phyloP scores from a whole-genome alignment of 805 yeast species.

The Nakazawaea ishiwadae region DNA sequence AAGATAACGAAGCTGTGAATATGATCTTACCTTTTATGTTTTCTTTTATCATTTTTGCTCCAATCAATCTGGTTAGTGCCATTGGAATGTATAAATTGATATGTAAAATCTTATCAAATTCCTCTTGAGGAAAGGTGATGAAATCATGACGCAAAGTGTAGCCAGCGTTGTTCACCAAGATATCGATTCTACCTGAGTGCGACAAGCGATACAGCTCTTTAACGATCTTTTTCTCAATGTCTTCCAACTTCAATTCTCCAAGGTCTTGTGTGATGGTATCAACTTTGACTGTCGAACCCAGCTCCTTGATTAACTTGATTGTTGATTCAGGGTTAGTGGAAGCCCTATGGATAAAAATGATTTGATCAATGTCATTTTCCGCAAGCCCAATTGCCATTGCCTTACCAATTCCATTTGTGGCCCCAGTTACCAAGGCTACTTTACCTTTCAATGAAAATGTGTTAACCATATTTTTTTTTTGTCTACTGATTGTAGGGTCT shows the following conservation, averaged over 20 bases:
- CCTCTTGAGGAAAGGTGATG: slow-evolving; percentile 31
- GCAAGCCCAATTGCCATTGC: slow-evolving; percentile 49
- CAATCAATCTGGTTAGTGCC: slow-evolving; percentile 31
- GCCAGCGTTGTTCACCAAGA: slow-evolving; percentile 31
- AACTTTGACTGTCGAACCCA: slow-evolving; percentile 22
- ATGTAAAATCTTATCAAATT: slow-evolving; percentile 34
- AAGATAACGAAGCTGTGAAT: slow-evolving; percentile 35
- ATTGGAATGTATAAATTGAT: slow-evolving; percentile 35
- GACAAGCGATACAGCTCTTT: slow-evolving; percentile 26
- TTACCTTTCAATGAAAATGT: slow-evolving; percentile 36
- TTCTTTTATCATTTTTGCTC: slow-evolving; percentile 29
- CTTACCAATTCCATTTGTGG: slow-evolving; percentile 56
- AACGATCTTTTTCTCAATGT: slow-evolving; percentile 25
- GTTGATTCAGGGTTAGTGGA: slow-evolving; percentile 25
- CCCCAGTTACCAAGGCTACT: slow-evolving; percentile 47
- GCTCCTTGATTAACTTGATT: slow-evolving; percentile 20
- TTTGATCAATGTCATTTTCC: slow-evolving; percentile 38
- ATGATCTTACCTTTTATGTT: slow-evolving; percentile 33
- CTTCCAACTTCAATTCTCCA: slow-evolving; percentile 23
- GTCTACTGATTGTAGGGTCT: background rate
- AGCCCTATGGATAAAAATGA: slow-evolving; percentile 35
- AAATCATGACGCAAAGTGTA: slow-evolving; percentile 28
- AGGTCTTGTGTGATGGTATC: slow-evolving; percentile 22
- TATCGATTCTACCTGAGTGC: slow-evolving; percentile 25
- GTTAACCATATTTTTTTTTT: background rate